Evolutionary conservation across 768 basidiomycete species (phyloP).

Genomic region (Lepiota brunneoincarnata): DNA sequence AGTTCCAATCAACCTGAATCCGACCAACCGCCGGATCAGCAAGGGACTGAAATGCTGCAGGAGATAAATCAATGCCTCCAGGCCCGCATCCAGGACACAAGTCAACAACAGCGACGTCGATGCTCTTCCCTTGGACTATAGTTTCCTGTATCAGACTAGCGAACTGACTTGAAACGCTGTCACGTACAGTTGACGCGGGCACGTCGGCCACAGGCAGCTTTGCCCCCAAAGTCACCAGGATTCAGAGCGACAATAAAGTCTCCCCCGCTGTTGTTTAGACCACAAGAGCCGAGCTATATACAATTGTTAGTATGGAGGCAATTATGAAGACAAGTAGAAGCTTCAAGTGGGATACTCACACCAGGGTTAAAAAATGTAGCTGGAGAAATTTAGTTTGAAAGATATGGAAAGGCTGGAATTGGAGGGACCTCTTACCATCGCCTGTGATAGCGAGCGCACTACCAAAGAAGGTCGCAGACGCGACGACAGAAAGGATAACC

Average conservation of each 20-base stretch:
- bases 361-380: conserved; percentile 22
- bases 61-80: conserved; percentile 25
- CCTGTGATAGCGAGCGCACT: not conserved
- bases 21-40: conserved; percentile 22
- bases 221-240: conserved; percentile 14
- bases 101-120: conserved; percentile 24
- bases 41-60: conserved; percentile 23
- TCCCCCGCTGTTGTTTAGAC: conserved; percentile 14
- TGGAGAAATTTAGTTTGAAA: too few species aligned
- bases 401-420: not conserved
- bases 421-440: not conserved
- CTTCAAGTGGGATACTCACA: conserved; percentile 9
- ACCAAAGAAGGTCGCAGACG: not conserved
- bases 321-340: not conserved
- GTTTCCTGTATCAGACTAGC: not conserved
- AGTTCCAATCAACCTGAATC: conserved; percentile 26
- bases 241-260: conserved; percentile 25
- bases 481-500: not conserved
- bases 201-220: conserved; percentile 19
- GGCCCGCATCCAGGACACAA: conserved; percentile 26
- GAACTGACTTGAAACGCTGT: not conserved
- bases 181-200: conserved; percentile 22
- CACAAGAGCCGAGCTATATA: conserved; percentile 22
- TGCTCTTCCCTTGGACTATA: conserved; percentile 23
- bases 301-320: not conserved